Conservation (phyloP, 2,329 filamentous ascomycete species). For the Cordyceps militaris region DNA sequence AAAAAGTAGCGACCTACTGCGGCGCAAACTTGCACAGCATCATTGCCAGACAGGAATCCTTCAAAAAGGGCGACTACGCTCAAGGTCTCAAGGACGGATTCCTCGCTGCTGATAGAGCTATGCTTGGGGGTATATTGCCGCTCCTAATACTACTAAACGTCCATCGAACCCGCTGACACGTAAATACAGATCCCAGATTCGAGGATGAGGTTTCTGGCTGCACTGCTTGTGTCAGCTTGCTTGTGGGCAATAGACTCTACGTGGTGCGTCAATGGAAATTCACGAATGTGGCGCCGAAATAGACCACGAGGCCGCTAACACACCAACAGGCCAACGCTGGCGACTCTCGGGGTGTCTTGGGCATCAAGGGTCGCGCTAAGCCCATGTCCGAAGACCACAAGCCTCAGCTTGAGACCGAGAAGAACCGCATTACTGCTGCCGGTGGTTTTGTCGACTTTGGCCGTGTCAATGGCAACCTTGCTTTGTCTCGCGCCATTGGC, state of each 20-base stretch:
- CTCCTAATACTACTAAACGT: neutral
- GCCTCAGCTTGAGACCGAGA: slow-evolving; percentile 96
- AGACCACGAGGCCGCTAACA: slow-evolving; percentile 9
- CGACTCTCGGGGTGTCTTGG: slow-evolving; percentile 89
- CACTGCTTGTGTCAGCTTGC: slow-evolving; percentile 85
- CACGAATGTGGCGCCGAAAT: neutral
- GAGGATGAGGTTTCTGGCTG: slow-evolving; percentile 97
- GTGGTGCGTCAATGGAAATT: slow-evolving; percentile 63
- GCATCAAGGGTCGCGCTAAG: slow-evolving; percentile 95
- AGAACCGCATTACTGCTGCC: slow-evolving; percentile 89
- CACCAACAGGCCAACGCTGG: slow-evolving; percentile 78
- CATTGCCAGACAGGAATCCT: slow-evolving; percentile 88
- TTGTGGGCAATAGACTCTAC: slow-evolving; percentile 88
- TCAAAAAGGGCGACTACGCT: slow-evolving; percentile 84
- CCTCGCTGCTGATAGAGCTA: slow-evolving; percentile 89
- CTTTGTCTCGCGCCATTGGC: slow-evolving; percentile 91
- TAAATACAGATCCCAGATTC: slow-evolving; percentile 77
- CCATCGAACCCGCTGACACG: neutral
- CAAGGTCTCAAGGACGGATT: slow-evolving; percentile 97
- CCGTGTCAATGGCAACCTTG: slow-evolving; percentile 95
- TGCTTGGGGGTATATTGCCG: slow-evolving; percentile 69
- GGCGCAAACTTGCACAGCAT: slow-evolving; percentile 93
- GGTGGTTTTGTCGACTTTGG: slow-evolving; percentile 98
- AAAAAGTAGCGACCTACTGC: slow-evolving; percentile 90
- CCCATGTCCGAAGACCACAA: slow-evolving; percentile 99